Evolutionary conservation across 345 rosid genomes (phyloP), one percentile per base, ranked within the genome.

Genomic region (Eucalyptus cloeziana): DNA sequence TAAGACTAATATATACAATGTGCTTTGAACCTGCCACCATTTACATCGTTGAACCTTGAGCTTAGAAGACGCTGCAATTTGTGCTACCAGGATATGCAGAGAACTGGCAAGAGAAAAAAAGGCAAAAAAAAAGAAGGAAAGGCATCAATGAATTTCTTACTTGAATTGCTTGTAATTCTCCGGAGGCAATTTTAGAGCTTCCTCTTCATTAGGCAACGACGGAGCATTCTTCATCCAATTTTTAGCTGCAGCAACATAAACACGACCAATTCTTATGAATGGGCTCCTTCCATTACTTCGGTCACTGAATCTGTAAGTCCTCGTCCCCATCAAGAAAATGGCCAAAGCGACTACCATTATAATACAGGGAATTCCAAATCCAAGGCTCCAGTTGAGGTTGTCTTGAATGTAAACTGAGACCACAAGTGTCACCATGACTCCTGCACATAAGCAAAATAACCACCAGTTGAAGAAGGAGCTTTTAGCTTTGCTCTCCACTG

Each of bases 401-500:
- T 94, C 96, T 80, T 94, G 96, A 80, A 94, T 88, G 87, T 93
- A 94, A 9, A 93, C 92, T 24, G 93, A 80, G 17, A 93, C 92
- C 86, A 92, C 88, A 25, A 94, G 88, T 5, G 95, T 90, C 15
- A 89, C 51, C 5, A 90, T 60, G 19, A 90, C 90, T 7, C 94
- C 92, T n/a, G 87, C 89, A 44, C 93, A 93, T 91, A 94, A 90
- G 67, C 92, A 90, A 86, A 94, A 93, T 76, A 91, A 93, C 91
- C 94, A 93, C 95, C 96, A 94, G 80, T 94, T 94, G 91, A 93
- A 94, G 89, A 93, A 94, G 44, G 89, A 91, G 93, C 95, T 93
- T 85, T 90, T 93, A 50, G 92, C 93, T 85, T 87, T 81, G 51
- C 87, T 33, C 76, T 94, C 94, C 40, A 91, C 86, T 27, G 94